A percentile compares a stretch with the other conserved stretches of the same genome.
Evolutionary conservation across 164 flowering plant genomes (phyloP).

Genomic region (Akebia trifoliata): DNA sequence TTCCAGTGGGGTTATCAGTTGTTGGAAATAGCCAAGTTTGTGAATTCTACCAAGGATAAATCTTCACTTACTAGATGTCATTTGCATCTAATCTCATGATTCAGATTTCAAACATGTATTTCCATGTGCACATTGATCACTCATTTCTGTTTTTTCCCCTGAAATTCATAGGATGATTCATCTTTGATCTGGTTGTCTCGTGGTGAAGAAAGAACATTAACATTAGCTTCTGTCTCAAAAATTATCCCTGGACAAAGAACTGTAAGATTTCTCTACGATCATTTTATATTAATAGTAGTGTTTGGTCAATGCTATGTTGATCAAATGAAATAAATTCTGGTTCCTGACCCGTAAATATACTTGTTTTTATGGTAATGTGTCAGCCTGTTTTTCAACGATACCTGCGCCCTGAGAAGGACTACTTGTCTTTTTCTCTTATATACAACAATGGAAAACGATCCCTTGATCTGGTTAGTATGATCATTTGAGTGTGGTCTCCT

Average conservation of each 20-base stretch:
- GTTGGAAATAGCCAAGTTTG: too few species aligned
- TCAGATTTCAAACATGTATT: too few species aligned
- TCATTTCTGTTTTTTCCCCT: not conserved
- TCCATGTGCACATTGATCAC: too few species aligned
- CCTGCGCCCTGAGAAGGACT: conserved; percentile 90
- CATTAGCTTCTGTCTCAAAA: conserved; percentile 78
- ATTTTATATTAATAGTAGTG: too few species aligned
- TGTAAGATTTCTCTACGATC: conserved; percentile 48
- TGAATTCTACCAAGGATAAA: too few species aligned
- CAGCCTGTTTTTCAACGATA: conserved; percentile 87
- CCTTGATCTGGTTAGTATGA: conserved; percentile 78
- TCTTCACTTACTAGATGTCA: too few species aligned
- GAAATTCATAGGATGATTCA: conserved; percentile 70
- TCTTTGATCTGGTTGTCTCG: conserved; percentile 89
- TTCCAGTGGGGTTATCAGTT: too few species aligned
- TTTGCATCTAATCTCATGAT: too few species aligned
- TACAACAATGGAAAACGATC: conserved; percentile 86
- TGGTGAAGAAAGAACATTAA: conserved; percentile 76
- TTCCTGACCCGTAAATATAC: too few species aligned
- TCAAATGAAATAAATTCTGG: too few species aligned
- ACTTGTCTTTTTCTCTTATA: conserved; percentile 88
- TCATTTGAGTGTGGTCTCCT: too few species aligned
- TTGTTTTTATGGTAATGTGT: not conserved
- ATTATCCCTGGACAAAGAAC: conserved; percentile 98
- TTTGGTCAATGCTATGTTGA: too few species aligned